phyloP scores from a whole-genome alignment of 257 asterid genomes.

The Solanum gracilifrons region DNA sequence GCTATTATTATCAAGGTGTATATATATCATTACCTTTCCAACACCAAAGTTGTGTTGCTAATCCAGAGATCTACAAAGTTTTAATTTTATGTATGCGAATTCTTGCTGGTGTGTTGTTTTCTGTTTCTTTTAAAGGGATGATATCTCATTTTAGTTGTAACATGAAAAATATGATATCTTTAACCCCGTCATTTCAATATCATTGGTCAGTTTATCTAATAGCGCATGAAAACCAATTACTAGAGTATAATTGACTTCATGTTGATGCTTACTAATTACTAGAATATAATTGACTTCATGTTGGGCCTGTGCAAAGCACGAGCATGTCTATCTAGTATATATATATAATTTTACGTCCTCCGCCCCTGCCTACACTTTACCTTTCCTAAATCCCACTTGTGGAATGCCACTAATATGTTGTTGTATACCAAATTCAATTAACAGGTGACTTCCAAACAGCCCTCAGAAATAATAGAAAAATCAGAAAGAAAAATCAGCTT shows the following conservation, averaged over 20 bases:
- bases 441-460: neutral
- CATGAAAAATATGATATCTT: neutral
- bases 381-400: neutral
- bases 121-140: neutral
- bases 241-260: neutral
- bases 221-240: neutral
- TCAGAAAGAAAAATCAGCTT: neutral
- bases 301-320: neutral
- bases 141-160: neutral
- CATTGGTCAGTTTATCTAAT: neutral
- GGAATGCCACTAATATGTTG: neutral
- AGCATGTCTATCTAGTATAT: neutral
- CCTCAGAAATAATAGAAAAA: neutral
- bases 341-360: neutral
- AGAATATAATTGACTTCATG: neutral
- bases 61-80: neutral
- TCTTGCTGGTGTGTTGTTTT: neutral
- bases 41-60: neutral
- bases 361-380: neutral
- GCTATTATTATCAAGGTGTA: neutral
- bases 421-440: neutral
- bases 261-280: neutral
- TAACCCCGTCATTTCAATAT: neutral
- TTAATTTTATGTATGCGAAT: neutral
- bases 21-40: neutral